Conservation (phyloP, 257 asterid genomes). For the Nicotiana paniculata region DNA sequence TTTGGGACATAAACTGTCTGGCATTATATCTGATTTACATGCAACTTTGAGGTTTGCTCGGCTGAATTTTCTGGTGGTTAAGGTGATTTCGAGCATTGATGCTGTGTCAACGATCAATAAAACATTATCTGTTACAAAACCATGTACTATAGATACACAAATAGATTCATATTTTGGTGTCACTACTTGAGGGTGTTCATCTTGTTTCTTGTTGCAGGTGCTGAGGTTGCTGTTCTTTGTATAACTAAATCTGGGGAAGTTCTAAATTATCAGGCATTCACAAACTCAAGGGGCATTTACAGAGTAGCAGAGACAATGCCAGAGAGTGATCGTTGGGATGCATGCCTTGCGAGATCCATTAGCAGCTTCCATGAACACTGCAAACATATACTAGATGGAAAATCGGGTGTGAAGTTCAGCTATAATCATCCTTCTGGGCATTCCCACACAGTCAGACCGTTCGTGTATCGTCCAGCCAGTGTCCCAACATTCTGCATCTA, state of each 20-base stretch:
- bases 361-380: slow-evolving; percentile 81
- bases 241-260: slow-evolving; percentile 90
- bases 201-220: slow-evolving; percentile 44
- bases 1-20: neutral
- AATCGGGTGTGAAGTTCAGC: slow-evolving; percentile 62
- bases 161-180: too few relatives aligned
- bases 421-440: slow-evolving; percentile 67
- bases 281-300: slow-evolving; percentile 62
- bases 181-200: too few relatives aligned
- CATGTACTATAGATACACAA: neutral
- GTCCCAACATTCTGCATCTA: slow-evolving; percentile 63
- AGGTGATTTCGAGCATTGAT: neutral
- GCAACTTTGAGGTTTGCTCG: neutral
- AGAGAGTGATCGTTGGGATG: slow-evolving; percentile 86
- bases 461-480: slow-evolving; percentile 56
- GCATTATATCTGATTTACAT: neutral
- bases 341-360: slow-evolving; percentile 84
- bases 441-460: slow-evolving; percentile 65
- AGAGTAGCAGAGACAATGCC: slow-evolving; percentile 96
- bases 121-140: neutral
- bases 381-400: slow-evolving; percentile 49
- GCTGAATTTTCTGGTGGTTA: neutral
- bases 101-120: neutral
- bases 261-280: slow-evolving; percentile 85
- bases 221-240: slow-evolving; percentile 99